These are phyloP conservation scores for Eutrema yunnanense DNA, from an alignment of 345 rosid species.

Conservation along the genomic window DNA sequence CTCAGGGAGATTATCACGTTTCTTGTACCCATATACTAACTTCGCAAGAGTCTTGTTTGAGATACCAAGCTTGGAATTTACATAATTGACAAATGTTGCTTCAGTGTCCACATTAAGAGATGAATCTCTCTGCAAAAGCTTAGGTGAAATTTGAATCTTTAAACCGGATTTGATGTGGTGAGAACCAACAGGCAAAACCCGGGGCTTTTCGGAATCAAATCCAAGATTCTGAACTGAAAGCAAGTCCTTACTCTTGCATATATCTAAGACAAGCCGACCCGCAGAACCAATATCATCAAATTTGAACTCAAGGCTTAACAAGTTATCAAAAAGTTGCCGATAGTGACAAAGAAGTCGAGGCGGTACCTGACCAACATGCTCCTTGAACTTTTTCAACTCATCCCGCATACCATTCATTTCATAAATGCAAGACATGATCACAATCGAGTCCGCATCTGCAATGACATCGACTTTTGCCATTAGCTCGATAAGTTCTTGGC, in stretches of 20 bases:
- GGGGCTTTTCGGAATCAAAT: slow-evolving; percentile 28
- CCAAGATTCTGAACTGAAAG: slow-evolving; percentile 15
- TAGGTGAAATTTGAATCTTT: slow-evolving; percentile 52
- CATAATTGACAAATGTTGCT: slow-evolving; percentile 36
- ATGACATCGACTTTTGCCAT: slow-evolving; percentile 51
- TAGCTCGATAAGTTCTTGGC: slow-evolving; percentile 61
- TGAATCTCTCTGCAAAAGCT: slow-evolving; percentile 47
- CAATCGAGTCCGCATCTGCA: slow-evolving; percentile 73
- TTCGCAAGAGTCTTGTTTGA: slow-evolving; percentile 56
- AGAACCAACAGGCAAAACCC: slow-evolving; percentile 69
- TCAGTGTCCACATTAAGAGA: slow-evolving; percentile 31
- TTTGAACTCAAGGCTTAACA: slow-evolving; percentile 64
- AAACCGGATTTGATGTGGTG: slow-evolving; percentile 52
- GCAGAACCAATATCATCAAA: slow-evolving; percentile 71
- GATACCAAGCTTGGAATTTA: slow-evolving; percentile 46
- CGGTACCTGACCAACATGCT: slow-evolving; percentile 40
- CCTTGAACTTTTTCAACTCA: slow-evolving; percentile 68
- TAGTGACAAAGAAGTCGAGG: slow-evolving; percentile 44
- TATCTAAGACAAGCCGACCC: slow-evolving; percentile 46
- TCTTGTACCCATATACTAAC: slow-evolving; percentile 54
- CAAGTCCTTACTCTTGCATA: slow-evolving; percentile 33
- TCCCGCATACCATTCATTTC: slow-evolving; percentile 72
- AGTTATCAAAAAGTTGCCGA: slow-evolving; percentile 49
- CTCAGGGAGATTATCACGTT: slow-evolving; percentile 38
- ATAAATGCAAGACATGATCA: slow-evolving; percentile 49